phyloP scores from a whole-genome alignment of 345 rosid species.

The Microthlaspi erraticum region DNA sequence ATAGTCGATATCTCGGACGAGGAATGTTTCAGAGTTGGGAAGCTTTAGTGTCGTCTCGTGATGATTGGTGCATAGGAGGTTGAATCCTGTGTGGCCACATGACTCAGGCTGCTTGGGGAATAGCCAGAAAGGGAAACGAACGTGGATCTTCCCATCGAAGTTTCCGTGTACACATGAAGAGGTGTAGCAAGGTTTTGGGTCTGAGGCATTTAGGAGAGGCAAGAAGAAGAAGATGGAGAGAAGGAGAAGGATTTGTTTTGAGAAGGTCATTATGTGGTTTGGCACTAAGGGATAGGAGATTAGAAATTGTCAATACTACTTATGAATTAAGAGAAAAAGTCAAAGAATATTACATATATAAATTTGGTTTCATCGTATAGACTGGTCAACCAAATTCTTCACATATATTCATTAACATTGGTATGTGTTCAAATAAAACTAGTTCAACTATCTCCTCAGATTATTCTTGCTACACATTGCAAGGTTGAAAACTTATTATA shows the following conservation, averaged over 20 bases:
- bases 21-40: slow-evolving; percentile 54
- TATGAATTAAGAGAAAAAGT: slow-evolving; percentile 4
- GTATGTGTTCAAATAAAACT: not conserved
- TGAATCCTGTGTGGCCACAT: slow-evolving; percentile 67
- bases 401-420: slow-evolving; percentile 12
- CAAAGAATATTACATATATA: slow-evolving; percentile 8
- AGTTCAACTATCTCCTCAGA: not conserved
- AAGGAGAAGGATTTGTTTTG: slow-evolving; percentile 31
- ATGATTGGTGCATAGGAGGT: slow-evolving; percentile 50
- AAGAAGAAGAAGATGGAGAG: slow-evolving; percentile 42
- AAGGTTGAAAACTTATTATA: not conserved
- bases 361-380: not conserved
- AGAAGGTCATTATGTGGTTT: slow-evolving; percentile 32
- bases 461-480: slow-evolving; percentile 7
- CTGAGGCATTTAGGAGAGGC: slow-evolving; percentile 39
- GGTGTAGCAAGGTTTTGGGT: slow-evolving; percentile 44
- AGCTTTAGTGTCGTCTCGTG: slow-evolving; percentile 49
- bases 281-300: slow-evolving; percentile 17
- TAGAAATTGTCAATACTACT: slow-evolving; percentile 3
- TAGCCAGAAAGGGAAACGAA: slow-evolving; percentile 75
- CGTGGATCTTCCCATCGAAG: slow-evolving; percentile 6
- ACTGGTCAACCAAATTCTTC: not conserved
- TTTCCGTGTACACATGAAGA: slow-evolving; percentile 37
- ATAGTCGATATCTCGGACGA: slow-evolving; percentile 60
- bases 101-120: slow-evolving; percentile 44